A percentile compares a stretch with the other conserved stretches of the same genome.
Conservation (phyloP, 768 basidiomycete genomes). For the Russula dissimulans region DNA sequence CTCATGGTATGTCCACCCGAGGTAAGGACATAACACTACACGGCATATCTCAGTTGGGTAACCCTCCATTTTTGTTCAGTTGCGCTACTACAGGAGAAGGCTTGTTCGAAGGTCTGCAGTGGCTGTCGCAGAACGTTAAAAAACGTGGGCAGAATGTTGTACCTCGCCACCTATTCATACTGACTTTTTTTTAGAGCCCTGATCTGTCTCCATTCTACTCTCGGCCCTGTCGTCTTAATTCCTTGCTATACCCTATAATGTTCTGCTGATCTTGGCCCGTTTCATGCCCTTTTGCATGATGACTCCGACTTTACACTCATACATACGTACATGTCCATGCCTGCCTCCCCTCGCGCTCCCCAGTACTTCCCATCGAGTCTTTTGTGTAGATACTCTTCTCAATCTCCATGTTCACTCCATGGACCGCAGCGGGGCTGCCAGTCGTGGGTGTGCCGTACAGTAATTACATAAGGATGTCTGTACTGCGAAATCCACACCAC, state of each 20-base stretch:
- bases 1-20: conserved; percentile 99
- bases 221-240: conserved; percentile 9
- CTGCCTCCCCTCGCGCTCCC: background rate
- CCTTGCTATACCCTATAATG: conserved; percentile 21
- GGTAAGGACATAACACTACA: conserved; percentile 40
- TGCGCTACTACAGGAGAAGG: conserved; percentile 97
- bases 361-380: background rate
- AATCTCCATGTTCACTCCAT: background rate
- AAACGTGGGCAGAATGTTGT: conserved; percentile 56
- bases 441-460: background rate
- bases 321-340: conserved; percentile 3
- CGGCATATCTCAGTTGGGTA: background rate
- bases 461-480: conserved; percentile 7
- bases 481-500: no score
- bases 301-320: background rate
- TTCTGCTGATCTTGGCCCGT: conserved; percentile 20
- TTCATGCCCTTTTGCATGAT: conserved; percentile 13
- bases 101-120: conserved; percentile 92
- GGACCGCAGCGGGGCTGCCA: background rate
- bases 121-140: conserved; percentile 96
- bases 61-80: conserved; percentile 33
- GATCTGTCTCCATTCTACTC: background rate
- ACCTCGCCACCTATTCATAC: background rate
- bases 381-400: conserved; percentile 1
- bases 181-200: conserved; percentile 8